Base-by-base conservation (phyloP, 1,284 basidiomycete species). In the Cryptococcus jaspeensis region DNA sequence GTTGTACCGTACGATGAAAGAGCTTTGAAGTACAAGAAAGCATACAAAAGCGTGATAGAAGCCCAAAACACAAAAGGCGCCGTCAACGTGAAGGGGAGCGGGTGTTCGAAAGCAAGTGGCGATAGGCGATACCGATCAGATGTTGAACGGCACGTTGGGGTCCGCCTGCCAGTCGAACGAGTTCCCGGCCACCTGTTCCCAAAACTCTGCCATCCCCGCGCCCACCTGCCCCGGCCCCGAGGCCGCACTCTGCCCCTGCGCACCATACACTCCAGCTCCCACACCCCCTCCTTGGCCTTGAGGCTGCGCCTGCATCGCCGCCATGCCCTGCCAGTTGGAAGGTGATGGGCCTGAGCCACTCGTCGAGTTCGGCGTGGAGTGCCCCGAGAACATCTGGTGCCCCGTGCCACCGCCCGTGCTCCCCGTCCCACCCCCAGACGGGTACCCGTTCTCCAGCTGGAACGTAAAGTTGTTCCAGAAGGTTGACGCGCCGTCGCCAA, bases 121-220 rank as follows among this genome's bases (percentile, higher is more conserved):
- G 28, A 32, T 32, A 32, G 28, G 28, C 4, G 4, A 32, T 32
- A 32, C 28, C 28, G 4, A 32, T 32, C 28, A 72, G 25, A 75
- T 71, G 41, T 70, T 71, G 62, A 76, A 76, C 13, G 74, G 74
- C n/a, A 76, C 72, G 57, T 50, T 72, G 23, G 74, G 74, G 56
- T 76, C 74, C 23, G 74, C 70, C 49, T 67, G 65, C 74, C 74
- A 76, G 61, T 76, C 72, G 51, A 73, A 74, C 20, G 65, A 63
- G 32, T 61, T 62, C 20, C 69, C 71, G 1, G 69, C 66, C 28
- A 76, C 67, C 61, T 76, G 74, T 40, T 58, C 67, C 74, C 74
- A 76, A 47, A 75, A 70, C 41, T 73, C 70, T 1, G 61, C 60
- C 12, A 45, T 36, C 35, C 40, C 18, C 50, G 32, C 20, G 40